Evolutionary conservation across 2,329 filamentous ascomycete species (phyloP).

Genomic region (Penicillium hesseltinei): DNA sequence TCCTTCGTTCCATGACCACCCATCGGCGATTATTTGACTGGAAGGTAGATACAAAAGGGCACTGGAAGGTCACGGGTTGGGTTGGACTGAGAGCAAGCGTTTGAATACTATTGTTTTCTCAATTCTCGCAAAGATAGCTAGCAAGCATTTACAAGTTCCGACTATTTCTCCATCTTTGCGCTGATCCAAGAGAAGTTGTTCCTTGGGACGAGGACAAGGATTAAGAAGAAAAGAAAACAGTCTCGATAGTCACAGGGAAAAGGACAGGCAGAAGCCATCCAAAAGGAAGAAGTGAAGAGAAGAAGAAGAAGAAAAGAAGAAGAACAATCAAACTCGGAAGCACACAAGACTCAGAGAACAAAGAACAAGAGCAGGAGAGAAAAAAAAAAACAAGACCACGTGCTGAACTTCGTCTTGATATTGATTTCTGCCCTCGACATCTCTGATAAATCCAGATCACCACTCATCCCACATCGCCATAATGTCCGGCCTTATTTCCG

Average conservation of each 20-base stretch:
- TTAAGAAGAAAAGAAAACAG: constrained; percentile 25
- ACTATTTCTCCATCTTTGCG: constrained; percentile 37
- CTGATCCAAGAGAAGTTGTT: constrained; percentile 31
- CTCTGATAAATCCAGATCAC: background rate
- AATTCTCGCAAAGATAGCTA: constrained; percentile 45
- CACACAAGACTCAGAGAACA: constrained; percentile 16
- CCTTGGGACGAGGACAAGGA: constrained; percentile 26
- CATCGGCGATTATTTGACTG: constrained; percentile 15
- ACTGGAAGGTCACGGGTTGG: constrained; percentile 28
- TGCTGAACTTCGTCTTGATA: background rate
- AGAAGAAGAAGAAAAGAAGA: background rate
- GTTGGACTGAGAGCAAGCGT: constrained; percentile 32
- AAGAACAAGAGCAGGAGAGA: constrained; percentile 7
- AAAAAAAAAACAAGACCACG: constrained; percentile 9
- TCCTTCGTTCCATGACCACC: background rate
- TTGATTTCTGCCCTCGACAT: background rate
- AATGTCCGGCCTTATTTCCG: constrained; percentile 64
- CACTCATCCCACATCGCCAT: constrained; percentile 39
- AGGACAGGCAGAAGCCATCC: constrained; percentile 17
- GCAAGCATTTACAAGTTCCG: constrained; percentile 47
- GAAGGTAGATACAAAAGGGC: constrained; percentile 25
- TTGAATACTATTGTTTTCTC: constrained; percentile 36
- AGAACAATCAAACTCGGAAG: constrained; percentile 1
- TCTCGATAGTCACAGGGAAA: constrained; percentile 22
- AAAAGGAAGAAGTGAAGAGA: constrained; percentile 19